These are phyloP conservation scores for Ambrosiella cleistominuta DNA, from an alignment of 2,329 filamentous ascomycete genomes.

Conservation along the genomic window DNA sequence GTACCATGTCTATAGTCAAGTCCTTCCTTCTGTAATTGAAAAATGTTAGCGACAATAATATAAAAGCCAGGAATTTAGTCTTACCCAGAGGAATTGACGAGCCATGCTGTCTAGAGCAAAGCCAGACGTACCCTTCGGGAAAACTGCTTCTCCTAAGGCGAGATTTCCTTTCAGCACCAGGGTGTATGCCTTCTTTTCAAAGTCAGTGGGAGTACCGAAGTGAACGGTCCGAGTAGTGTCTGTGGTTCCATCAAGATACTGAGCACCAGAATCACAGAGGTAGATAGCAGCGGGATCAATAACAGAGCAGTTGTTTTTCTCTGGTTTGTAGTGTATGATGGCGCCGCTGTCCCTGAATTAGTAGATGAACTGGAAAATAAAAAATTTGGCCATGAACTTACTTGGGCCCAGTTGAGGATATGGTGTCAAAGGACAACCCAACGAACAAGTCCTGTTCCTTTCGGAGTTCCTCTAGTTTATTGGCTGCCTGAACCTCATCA, in stretches of 20 bases:
- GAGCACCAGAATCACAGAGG: slow-evolving; percentile 92
- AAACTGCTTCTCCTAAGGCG: slow-evolving; percentile 66
- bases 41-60: not conserved
- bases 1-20: slow-evolving; percentile 94
- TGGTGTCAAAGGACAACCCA: slow-evolving; percentile 86
- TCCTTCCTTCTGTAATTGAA: slow-evolving; percentile 40
- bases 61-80: slow-evolving; percentile 14
- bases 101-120: slow-evolving; percentile 81
- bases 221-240: slow-evolving; percentile 90
- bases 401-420: slow-evolving; percentile 78
- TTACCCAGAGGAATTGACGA: slow-evolving; percentile 79
- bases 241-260: slow-evolving; percentile 88
- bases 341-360: slow-evolving; percentile 49
- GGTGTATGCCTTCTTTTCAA: slow-evolving; percentile 80
- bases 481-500: slow-evolving; percentile 80
- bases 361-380: slow-evolving; percentile 6
- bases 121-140: slow-evolving; percentile 87
- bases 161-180: slow-evolving; percentile 91
- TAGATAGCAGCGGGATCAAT: slow-evolving; percentile 81
- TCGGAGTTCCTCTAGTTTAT: slow-evolving; percentile 68
- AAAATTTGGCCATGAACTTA: slow-evolving; percentile 21
- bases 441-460: slow-evolving; percentile 56
- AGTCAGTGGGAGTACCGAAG: slow-evolving; percentile 66
- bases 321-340: slow-evolving; percentile 88
- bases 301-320: slow-evolving; percentile 59